A percentile compares a stretch with the other conserved stretches of the same genome.
These are phyloP conservation scores for Durotheca rogersii DNA, from an alignment of 495 filamentous ascomycete genomes.

Conservation along the genomic window DNA sequence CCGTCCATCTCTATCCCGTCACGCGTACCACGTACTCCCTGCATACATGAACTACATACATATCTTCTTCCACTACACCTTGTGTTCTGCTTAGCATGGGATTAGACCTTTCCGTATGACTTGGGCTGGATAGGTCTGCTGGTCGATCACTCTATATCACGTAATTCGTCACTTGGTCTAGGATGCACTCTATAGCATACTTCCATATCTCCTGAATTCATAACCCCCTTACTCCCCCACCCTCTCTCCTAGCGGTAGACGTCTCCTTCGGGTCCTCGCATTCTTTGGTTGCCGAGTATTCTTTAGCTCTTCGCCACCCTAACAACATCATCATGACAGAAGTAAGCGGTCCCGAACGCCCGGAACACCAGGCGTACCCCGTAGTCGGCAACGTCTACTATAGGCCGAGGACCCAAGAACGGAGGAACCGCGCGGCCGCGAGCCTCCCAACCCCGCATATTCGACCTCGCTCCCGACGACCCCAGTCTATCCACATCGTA, in stretches of 20 bases:
- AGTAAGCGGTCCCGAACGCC: slow-evolving; percentile 22
- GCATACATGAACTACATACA: slow-evolving; percentile 18
- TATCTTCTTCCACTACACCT: slow-evolving; percentile 2
- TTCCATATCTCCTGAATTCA: slow-evolving; percentile 10
- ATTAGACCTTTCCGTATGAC: slow-evolving; percentile 16
- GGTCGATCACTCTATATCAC: slow-evolving; percentile 5
- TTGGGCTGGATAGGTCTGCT: slow-evolving; percentile 1
- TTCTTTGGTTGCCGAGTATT: slow-evolving; percentile 11
- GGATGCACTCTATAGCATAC: slow-evolving; percentile 5
- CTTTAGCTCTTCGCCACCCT: slow-evolving; percentile 30
- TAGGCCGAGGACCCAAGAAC: slow-evolving; percentile 38
- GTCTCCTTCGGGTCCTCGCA: slow-evolving; percentile 9
- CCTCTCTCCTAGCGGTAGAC: slow-evolving; percentile 8
- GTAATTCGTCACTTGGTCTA: slow-evolving; percentile 7
- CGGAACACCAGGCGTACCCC: slow-evolving; percentile 37
- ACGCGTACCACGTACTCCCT: not conserved
- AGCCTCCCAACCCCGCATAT: slow-evolving; percentile 51
- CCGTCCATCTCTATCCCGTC: no score
- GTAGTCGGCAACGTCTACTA: slow-evolving; percentile 45
- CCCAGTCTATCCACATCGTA: slow-evolving; percentile 57
- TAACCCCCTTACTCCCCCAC: slow-evolving; percentile 3
- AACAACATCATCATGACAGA: slow-evolving; percentile 28
- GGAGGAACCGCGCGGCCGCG: slow-evolving; percentile 34
- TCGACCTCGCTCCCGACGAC: slow-evolving; percentile 51
- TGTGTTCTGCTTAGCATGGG: slow-evolving; percentile 11